Evolutionary conservation across 1,139 yeast species (phyloP).

Genomic region (Geotrichum siamense): DNA sequence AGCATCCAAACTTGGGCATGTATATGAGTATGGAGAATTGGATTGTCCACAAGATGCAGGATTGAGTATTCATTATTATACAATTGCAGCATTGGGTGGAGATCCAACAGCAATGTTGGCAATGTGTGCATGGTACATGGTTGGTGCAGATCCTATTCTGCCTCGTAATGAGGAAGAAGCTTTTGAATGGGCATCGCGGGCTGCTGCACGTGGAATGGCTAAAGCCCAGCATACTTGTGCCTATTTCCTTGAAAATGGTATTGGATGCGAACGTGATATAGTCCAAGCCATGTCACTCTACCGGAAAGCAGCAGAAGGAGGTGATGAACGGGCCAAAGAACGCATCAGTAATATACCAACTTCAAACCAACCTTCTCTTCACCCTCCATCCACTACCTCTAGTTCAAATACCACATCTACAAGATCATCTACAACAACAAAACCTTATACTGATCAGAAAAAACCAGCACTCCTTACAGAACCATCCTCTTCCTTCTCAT

Average conservation of each 20-base stretch:
- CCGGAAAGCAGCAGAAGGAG: conserved; percentile 61
- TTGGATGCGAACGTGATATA: conserved; percentile 63
- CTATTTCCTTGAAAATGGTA: conserved; percentile 77
- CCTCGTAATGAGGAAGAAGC: conserved; percentile 79
- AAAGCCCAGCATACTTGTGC: conserved; percentile 87
- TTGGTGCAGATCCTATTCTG: conserved; percentile 78
- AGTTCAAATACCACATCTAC: too few relatives aligned
- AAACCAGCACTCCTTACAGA: too few relatives aligned
- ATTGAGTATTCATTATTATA: conserved; percentile 84
- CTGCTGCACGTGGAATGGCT: conserved; percentile 65
- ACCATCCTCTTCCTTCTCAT: too few relatives aligned
- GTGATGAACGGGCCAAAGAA: conserved; percentile 56
- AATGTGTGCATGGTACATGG: conserved; percentile 92
- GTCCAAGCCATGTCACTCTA: conserved; percentile 69
- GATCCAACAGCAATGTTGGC: conserved; percentile 91
- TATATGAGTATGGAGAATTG: conserved; percentile 74
- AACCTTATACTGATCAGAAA: too few relatives aligned
- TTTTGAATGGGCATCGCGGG: conserved; percentile 86
- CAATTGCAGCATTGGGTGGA: conserved; percentile 83
- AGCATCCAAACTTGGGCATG: conserved; percentile 70
- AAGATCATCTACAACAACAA: too few relatives aligned
- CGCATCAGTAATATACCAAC: conserved; percentile 25
- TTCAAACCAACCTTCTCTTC: too few relatives aligned
- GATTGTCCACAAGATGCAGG: conserved; percentile 76
- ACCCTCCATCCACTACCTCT: too few relatives aligned